phyloP scores from a whole-genome alignment of 164 flowering plant genomes.

The Taxillus chinensis region DNA sequence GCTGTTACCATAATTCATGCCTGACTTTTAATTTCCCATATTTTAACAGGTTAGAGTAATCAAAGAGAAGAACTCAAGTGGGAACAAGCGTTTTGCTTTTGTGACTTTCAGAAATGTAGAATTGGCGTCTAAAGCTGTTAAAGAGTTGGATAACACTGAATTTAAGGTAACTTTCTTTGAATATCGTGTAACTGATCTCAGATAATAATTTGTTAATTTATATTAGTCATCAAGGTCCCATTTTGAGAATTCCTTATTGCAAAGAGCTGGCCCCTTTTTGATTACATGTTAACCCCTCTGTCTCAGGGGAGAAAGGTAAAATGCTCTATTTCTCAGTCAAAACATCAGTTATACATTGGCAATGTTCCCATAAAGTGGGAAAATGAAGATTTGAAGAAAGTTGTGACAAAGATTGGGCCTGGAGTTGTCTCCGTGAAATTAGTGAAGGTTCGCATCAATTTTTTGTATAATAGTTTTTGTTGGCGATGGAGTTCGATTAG shows the following conservation, averaged over 20 bases:
- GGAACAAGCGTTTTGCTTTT: neutral
- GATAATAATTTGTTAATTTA: neutral
- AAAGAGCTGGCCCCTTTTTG: neutral
- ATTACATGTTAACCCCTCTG: neutral
- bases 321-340: slow-evolving; percentile 83
- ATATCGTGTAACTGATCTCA: too few species aligned
- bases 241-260: neutral
- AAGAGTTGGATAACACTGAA: neutral
- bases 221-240: too few species aligned
- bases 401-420: slow-evolving; percentile 62
- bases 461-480: neutral
- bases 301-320: slow-evolving; percentile 62
- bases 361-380: slow-evolving; percentile 78
- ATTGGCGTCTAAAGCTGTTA: neutral
- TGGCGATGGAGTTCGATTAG: too few species aligned
- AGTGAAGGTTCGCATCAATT: slow-evolving; percentile 45
- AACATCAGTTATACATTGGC: slow-evolving; percentile 75
- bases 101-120: neutral
- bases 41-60: neutral
- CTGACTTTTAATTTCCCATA: too few species aligned
- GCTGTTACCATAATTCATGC: neutral
- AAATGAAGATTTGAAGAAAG: slow-evolving; percentile 57
- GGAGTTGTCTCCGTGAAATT: slow-evolving; percentile 61
- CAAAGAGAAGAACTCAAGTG: neutral
- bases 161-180: neutral